phyloP scores from a whole-genome alignment of 176 grass and related monocot genomes.

The Carex parvula region DNA sequence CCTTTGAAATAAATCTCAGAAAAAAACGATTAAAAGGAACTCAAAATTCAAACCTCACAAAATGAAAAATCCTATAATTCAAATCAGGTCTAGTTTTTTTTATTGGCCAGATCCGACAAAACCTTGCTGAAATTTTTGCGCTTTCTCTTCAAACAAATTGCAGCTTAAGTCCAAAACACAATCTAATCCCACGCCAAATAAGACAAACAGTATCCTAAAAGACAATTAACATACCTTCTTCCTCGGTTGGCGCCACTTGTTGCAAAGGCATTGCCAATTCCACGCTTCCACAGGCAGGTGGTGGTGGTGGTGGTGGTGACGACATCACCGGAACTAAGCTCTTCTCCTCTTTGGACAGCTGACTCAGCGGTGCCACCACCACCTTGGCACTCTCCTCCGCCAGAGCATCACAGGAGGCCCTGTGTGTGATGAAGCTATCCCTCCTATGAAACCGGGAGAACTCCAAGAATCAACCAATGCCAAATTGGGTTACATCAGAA shows the following conservation, averaged over 20 bases:
- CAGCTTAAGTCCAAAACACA: not conserved
- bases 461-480: too few species aligned
- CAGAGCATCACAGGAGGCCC: constrained; percentile 91
- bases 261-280: constrained; percentile 28
- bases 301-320: not conserved
- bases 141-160: not conserved
- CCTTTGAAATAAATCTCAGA: constrained; percentile 20
- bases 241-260: constrained; percentile 25
- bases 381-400: constrained; percentile 88
- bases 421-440: constrained; percentile 99
- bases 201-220: not conserved
- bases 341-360: not conserved
- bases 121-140: not conserved
- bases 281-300: not conserved
- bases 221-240: constrained; percentile 13
- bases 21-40: constrained; percentile 22
- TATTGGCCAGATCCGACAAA: constrained; percentile 25
- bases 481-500: too few species aligned
- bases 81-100: too few species aligned
- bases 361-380: not conserved
- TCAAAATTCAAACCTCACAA: constrained; percentile 2
- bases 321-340: not conserved
- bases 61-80: too few species aligned
- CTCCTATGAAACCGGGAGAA: constrained; percentile 27
- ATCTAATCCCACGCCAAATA: constrained; percentile 17